Conservation (phyloP, 495 filamentous ascomycete species). For the Penicillium atrosanguineum region DNA sequence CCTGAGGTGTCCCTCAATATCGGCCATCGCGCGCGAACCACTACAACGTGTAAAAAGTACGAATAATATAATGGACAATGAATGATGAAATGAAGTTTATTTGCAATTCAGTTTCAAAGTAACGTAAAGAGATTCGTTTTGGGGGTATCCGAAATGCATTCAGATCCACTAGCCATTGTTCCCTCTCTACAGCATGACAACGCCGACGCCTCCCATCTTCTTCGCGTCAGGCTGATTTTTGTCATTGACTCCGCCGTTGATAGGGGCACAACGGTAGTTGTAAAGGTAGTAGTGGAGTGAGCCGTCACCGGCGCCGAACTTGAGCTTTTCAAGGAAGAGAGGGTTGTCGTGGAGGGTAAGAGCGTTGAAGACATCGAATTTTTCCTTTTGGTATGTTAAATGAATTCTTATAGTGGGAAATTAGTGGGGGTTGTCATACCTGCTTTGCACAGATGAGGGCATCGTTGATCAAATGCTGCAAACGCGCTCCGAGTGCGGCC, state of each 20-base stretch:
- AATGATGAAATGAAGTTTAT: background rate
- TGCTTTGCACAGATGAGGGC: slow-evolving; percentile 84
- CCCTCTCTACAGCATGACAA: slow-evolving; percentile 69
- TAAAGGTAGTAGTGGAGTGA: slow-evolving; percentile 95
- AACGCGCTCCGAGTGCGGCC: slow-evolving; percentile 62
- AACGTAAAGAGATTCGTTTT: slow-evolving; percentile 12
- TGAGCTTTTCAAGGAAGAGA: slow-evolving; percentile 86
- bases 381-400: slow-evolving; percentile 41
- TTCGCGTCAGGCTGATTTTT: slow-evolving; percentile 71
- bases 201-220: slow-evolving; percentile 79
- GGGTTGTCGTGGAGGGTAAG: slow-evolving; percentile 90
- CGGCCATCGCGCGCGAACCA: background rate
- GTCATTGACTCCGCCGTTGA: slow-evolving; percentile 79
- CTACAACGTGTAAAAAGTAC: background rate
- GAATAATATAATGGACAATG: background rate
- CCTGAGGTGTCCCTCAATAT: slow-evolving; percentile 16
- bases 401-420: background rate
- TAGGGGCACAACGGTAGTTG: slow-evolving; percentile 83
- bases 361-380: slow-evolving; percentile 96
- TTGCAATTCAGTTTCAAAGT: slow-evolving; percentile 1
- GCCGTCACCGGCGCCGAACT: slow-evolving; percentile 91
- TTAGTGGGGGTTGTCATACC: slow-evolving; percentile 28
- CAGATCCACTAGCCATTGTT: slow-evolving; percentile 7
- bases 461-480: slow-evolving; percentile 78
- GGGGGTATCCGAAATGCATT: slow-evolving; percentile 11